Evolutionary conservation across 2,329 filamentous ascomycete genomes (phyloP), one percentile per base, ranked within the genome.

Genomic region (Fusarium ramigenum): DNA sequence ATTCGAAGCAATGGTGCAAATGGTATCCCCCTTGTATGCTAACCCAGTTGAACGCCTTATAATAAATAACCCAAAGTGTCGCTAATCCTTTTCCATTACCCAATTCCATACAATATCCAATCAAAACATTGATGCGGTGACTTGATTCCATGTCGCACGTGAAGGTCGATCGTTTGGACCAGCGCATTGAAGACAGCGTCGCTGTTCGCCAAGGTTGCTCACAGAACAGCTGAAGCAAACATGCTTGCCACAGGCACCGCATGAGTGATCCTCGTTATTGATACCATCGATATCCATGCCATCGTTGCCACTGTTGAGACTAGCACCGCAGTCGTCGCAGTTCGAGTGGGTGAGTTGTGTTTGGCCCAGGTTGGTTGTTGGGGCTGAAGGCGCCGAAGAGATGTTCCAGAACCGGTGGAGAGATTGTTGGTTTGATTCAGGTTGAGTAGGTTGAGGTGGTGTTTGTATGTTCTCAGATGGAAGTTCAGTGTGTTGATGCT

Each of bases 381-480:
- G 75, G 2, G 73, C 66, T 5, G 76, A 72, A 8, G 85, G 78
- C 0, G 81, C 78, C 0, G 83, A 82, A 4, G 83, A 84, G 19
- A 91, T 83, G n/a, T 85, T 84, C 89, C 89, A 92, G 81, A 91
- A 92, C 44, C 83, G 87, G 78, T 91, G 89, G 0, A 92, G 82
- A 1, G 87, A 90, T 8, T 84, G 82, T 78, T 91, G 89, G 21
- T 64, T 72, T 15, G 63, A 54, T 28, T 75, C 43, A 16, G 75
- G 47, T 23, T 21, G 65, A 21, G 62, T 8, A 25, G 42, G 50
- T 25, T 73, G 32, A 12, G 40, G 44, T n/a, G 62, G 62, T 7
- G 44, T 57, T 57, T 60, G 75, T 36, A 14, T 72, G 23, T 63
- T 70, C 44, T 70, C 72, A 1, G 56, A 44, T 7, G 34, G 10